phyloP scores from a whole-genome alignment of 176 grass and related monocot genomes.

The Chloris gayana region DNA sequence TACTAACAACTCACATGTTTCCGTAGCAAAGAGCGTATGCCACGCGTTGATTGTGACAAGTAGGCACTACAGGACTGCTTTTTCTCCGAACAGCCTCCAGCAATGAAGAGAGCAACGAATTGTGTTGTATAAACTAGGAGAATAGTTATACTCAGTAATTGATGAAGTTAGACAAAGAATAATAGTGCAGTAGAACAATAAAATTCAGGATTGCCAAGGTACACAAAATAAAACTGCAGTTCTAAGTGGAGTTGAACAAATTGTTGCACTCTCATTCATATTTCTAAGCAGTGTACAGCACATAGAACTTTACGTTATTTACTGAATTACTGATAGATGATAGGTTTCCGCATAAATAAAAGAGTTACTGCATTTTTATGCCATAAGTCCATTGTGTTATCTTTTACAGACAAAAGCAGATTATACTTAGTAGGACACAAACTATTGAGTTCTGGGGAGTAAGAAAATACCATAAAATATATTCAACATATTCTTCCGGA shows the following conservation, averaged over 20 bases:
- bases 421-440: background rate
- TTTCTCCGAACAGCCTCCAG: conserved; percentile 53
- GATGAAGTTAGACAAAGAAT: conserved; percentile 23
- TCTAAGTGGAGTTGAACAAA: conserved; percentile 20
- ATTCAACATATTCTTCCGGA: conserved; percentile 75
- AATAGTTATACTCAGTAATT: conserved; percentile 17
- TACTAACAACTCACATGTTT: conserved; percentile 72
- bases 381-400: background rate
- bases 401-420: background rate
- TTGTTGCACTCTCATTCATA: background rate
- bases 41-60: conserved; percentile 82
- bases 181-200: conserved; percentile 9
- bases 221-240: conserved; percentile 13
- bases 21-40: conserved; percentile 75
- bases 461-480: conserved; percentile 91
- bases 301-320: background rate
- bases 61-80: conserved; percentile 76
- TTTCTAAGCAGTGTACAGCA: background rate
- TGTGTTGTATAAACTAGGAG: conserved; percentile 76
- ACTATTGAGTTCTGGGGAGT: background rate
- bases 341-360: background rate
- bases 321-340: background rate
- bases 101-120: conserved; percentile 86
- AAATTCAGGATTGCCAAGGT: background rate
- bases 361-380: background rate